Conservation (phyloP, 306 rosid species). For the Cicer yamashitae region DNA sequence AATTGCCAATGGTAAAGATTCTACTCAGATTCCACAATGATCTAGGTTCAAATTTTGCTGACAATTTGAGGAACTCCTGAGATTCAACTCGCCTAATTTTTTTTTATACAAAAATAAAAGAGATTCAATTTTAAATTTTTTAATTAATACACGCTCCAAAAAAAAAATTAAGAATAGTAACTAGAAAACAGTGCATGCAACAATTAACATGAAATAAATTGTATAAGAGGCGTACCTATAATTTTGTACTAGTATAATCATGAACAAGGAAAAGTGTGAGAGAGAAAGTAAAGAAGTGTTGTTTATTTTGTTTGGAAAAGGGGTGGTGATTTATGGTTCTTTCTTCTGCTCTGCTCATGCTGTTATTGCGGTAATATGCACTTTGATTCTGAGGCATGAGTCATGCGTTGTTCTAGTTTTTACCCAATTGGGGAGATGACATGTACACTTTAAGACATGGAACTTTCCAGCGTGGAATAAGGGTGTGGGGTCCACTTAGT, state of each 20-base stretch:
- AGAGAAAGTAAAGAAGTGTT: conserved; percentile 37
- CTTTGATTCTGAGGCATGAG: conserved; percentile 33
- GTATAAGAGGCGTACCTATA: conserved; percentile 33
- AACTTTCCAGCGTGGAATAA: conserved; percentile 86
- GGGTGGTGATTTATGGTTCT: background rate
- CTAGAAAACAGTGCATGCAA: conserved; percentile 14
- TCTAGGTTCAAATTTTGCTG: no score
- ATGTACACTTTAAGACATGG: conserved; percentile 53
- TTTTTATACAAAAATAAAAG: no score
- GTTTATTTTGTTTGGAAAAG: conserved; percentile 4
- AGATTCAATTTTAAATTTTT: background rate
- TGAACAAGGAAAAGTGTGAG: background rate
- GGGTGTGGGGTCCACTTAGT: conserved; percentile 57
- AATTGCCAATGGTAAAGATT: no score
- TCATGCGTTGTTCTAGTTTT: conserved; percentile 42
- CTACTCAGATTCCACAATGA: no score
- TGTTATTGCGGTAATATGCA: background rate
- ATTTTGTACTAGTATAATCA: conserved; percentile 22
- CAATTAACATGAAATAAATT: conserved; percentile 31
- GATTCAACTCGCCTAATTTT: no score
- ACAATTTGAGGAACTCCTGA: no score
- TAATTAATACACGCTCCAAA: background rate
- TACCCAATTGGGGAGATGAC: conserved; percentile 54
- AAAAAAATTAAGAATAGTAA: background rate
- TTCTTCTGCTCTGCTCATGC: background rate